Percentiles rank a stretch among this genome's conserved stretches.
phyloP scores from a whole-genome alignment of 768 basidiomycete species.

The Amylocystis lapponica region DNA sequence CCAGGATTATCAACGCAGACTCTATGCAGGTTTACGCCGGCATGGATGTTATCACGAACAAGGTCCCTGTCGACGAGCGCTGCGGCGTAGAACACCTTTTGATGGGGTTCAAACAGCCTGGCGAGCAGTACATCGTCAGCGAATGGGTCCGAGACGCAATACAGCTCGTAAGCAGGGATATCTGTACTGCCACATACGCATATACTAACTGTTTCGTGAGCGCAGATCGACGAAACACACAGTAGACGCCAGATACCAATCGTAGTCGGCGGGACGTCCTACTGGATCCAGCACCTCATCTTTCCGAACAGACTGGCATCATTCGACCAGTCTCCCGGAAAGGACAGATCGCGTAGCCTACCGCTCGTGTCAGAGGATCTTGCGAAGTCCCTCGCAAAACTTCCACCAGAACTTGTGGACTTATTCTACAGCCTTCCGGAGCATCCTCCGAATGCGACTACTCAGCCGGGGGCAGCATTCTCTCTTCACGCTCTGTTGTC shows the following conservation, averaged over 20 bases:
- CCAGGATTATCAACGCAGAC: constrained; percentile 89
- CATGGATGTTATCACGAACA: constrained; percentile 92
- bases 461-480: constrained; percentile 51
- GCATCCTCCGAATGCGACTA: constrained; percentile 49
- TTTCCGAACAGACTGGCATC: constrained; percentile 71
- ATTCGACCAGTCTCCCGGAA: constrained; percentile 9
- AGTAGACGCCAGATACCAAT: constrained; percentile 65
- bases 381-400: constrained; percentile 32
- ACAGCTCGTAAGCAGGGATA: constrained; percentile 48
- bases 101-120: constrained; percentile 83
- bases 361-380: constrained; percentile 25
- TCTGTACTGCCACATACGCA: background rate
- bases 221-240: constrained; percentile 74
- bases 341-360: background rate
- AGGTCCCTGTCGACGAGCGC: constrained; percentile 71
- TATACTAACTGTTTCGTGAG: constrained; percentile 1
- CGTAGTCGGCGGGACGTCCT: constrained; percentile 91
- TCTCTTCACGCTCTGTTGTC: constrained; percentile 62
- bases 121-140: constrained; percentile 81
- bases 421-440: constrained; percentile 57
- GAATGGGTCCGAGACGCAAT: constrained; percentile 87
- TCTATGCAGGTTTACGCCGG: constrained; percentile 96
- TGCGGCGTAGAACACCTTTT: constrained; percentile 82
- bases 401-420: constrained; percentile 41
- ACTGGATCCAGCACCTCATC: constrained; percentile 95